These are phyloP conservation scores for Tylopilus felleus DNA, from an alignment of 768 basidiomycete species.

Conservation along the genomic window DNA sequence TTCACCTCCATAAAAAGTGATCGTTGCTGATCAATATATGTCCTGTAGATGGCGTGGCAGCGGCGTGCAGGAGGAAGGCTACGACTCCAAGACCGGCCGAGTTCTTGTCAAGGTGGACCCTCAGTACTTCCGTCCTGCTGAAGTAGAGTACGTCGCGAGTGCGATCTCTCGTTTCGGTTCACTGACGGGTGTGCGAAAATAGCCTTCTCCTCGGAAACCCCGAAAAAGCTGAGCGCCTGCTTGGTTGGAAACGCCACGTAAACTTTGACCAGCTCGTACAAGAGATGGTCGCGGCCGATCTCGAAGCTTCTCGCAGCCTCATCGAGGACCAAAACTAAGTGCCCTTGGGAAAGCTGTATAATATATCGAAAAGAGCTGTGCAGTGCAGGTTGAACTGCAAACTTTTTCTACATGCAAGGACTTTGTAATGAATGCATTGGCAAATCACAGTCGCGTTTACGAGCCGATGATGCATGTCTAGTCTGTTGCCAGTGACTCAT, in stretches of 20 bases:
- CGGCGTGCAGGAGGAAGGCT: conserved; percentile 75
- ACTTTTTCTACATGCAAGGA: background rate
- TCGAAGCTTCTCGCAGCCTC: conserved; percentile 68
- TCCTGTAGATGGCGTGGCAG: conserved; percentile 68
- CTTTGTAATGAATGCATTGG: conserved; percentile 5
- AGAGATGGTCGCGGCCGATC: conserved; percentile 88
- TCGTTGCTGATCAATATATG: conserved; percentile 2
- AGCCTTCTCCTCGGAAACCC: conserved; percentile 87
- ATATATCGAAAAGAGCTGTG: background rate
- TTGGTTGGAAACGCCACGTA: conserved; percentile 90
- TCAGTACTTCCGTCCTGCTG: conserved; percentile 90
- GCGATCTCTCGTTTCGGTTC: background rate
- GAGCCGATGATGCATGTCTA: background rate
- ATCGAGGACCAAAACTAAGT: conserved; percentile 79
- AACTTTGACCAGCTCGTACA: conserved; percentile 80
- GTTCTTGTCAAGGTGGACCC: conserved; percentile 82
- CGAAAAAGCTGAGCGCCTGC: conserved; percentile 79
- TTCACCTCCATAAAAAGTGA: background rate
- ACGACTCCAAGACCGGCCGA: conserved; percentile 63
- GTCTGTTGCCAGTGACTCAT: background rate
- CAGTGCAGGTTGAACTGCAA: background rate
- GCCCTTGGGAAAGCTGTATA: background rate
- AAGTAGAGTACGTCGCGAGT: conserved; percentile 74
- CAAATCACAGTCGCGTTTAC: conserved; percentile 1
- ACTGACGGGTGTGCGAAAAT: background rate